Conservation (phyloP, 148 eudicot genomes). For the Amaranthus hypochondriacus region DNA sequence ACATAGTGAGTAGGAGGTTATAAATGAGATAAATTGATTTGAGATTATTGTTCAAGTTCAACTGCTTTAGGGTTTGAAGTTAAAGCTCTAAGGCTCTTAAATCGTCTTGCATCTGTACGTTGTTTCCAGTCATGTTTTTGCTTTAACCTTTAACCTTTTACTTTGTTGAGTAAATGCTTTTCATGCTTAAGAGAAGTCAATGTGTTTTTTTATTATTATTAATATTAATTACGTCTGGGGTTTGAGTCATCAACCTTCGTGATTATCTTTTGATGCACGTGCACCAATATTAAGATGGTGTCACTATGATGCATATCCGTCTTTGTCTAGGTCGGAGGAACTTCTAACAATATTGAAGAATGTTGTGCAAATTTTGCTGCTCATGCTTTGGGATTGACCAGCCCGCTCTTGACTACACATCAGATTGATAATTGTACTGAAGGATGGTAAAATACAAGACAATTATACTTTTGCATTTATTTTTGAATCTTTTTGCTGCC, state of each 20-base stretch:
- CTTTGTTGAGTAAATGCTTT: not conserved
- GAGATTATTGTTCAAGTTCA: not conserved
- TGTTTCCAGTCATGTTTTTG: not conserved
- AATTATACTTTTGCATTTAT: not conserved
- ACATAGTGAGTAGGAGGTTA: not conserved
- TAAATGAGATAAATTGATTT: not conserved
- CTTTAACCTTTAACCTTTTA: not conserved
- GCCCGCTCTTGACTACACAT: constrained; percentile 79
- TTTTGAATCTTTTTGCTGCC: constrained; percentile 1
- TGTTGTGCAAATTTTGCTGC: constrained; percentile 87
- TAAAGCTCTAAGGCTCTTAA: not conserved
- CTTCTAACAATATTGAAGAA: constrained; percentile 93
- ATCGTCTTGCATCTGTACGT: not conserved
- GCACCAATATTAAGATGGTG: not conserved
- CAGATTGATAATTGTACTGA: constrained; percentile 98
- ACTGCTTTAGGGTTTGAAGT: not conserved
- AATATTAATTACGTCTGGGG: not conserved
- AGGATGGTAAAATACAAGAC: constrained; percentile 72
- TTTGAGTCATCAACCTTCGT: not conserved
- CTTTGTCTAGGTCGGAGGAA: constrained; percentile 78
- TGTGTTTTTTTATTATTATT: not conserved
- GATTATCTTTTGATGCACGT: not conserved
- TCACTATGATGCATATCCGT: not conserved
- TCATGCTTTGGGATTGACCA: constrained; percentile 71
- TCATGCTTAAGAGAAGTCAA: not conserved